Percentiles rank a stretch among this genome's conserved stretches.
phyloP scores from a whole-genome alignment of 768 basidiomycete genomes.

The Xerocomus spinulosus region DNA sequence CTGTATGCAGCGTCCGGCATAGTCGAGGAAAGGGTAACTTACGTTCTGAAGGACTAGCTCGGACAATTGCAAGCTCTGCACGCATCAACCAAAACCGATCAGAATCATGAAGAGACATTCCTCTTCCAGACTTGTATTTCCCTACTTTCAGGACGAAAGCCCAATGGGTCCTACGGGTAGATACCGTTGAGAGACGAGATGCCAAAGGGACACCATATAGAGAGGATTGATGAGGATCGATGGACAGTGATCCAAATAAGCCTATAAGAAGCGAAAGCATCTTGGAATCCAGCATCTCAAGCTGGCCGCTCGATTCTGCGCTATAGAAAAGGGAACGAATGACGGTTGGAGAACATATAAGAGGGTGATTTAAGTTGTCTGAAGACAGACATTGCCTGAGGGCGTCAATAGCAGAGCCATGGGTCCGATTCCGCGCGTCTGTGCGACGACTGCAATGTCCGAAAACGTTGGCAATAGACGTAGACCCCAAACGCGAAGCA shows the following conservation, averaged over 20 bases:
- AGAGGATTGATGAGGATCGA: conserved; percentile 24
- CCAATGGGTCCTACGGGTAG: conserved; percentile 40
- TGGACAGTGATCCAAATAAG: conserved; percentile 49
- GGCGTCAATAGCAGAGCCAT: conserved; percentile 10
- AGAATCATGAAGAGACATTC: conserved; percentile 32
- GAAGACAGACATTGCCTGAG: conserved; percentile 14
- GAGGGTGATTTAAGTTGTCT: conserved; percentile 12
- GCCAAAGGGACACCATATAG: conserved; percentile 29
- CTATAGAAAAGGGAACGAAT: conserved; percentile 39
- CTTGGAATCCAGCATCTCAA: conserved; percentile 31
- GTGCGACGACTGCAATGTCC: not conserved
- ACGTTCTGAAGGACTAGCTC: conserved; percentile 12
- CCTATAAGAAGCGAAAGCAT: conserved; percentile 42
- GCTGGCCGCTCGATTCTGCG: conserved; percentile 32
- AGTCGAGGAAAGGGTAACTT: conserved; percentile 2
- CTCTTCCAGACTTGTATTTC: conserved; percentile 39
- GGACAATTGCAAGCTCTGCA: conserved; percentile 35
- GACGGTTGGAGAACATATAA: conserved; percentile 25
- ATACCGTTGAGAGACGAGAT: conserved; percentile 22
- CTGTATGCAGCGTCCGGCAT: conserved; percentile 6
- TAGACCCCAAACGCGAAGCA: not conserved
- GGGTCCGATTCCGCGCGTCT: not conserved
- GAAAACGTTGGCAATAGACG: not conserved
- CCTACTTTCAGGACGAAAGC: conserved; percentile 42
- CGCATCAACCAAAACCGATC: conserved; percentile 65